These are phyloP conservation scores for Peronospora farinosa DNA, from an alignment of 352 stramenopile species.

Conservation along the genomic window DNA sequence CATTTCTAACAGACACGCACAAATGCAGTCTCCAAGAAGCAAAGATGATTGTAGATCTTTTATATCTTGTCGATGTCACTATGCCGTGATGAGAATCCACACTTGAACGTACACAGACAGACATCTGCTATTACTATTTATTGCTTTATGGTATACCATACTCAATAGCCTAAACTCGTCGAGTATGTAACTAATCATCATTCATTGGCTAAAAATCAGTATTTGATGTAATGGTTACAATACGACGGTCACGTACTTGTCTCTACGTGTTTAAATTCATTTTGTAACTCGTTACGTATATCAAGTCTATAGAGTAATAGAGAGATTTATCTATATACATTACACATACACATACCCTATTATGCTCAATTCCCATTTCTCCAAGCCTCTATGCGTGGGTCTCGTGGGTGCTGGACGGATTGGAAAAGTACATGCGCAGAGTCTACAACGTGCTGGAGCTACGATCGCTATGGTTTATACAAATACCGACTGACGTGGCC, in stretches of 20 bases:
- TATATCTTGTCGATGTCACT: too few species aligned
- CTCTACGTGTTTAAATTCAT: conserved; percentile 6
- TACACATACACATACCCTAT: too few species aligned
- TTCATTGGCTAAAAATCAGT: conserved; percentile 4
- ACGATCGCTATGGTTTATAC: conserved; percentile 31
- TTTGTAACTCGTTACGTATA: conserved; percentile 10
- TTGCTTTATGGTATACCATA: too few species aligned
- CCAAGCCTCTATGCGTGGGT: conserved; percentile 42
- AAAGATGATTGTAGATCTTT: too few species aligned
- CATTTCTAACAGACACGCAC: too few species aligned
- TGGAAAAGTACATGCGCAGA: conserved; percentile 52
- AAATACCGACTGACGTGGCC: neutral
- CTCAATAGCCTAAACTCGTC: neutral
- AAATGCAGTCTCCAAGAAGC: too few species aligned
- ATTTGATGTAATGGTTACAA: conserved; percentile 3
- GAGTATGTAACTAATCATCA: too few species aligned
- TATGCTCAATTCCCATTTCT: conserved; percentile 30
- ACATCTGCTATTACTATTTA: too few species aligned
- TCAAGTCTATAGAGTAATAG: too few species aligned
- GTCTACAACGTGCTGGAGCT: conserved; percentile 38
- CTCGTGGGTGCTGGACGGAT: conserved; percentile 67
- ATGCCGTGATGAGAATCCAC: too few species aligned
- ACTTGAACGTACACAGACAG: too few species aligned
- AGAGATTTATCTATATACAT: too few species aligned
- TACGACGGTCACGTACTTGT: conserved; percentile 5